Percentiles rank a stretch among this genome's conserved stretches.
Evolutionary conservation across 495 filamentous ascomycete species (phyloP).

Genomic region (Neurospora tetraspora): DNA sequence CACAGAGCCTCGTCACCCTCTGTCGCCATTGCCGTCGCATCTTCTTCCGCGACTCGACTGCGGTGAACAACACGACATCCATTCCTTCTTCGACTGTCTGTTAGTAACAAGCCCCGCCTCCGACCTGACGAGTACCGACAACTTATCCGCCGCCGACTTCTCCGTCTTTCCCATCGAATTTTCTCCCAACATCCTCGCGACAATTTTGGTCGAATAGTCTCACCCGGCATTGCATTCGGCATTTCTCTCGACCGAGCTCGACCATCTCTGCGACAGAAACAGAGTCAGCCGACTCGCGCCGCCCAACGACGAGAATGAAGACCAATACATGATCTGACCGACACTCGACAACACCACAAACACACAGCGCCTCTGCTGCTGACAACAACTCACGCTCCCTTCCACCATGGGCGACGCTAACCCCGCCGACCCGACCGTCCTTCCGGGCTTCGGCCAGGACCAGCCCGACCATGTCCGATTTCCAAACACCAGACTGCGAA

Average conservation of each 20-base stretch:
- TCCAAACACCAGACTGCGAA: constrained; percentile 18
- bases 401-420: constrained; percentile 10
- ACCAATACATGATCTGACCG: neutral
- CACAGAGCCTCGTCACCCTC: neutral
- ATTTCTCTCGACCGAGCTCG: neutral
- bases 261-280: neutral
- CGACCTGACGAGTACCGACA: neutral
- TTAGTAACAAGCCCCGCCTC: neutral
- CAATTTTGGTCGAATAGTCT: neutral
- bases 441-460: neutral
- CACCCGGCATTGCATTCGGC: neutral
- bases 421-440: constrained; percentile 1
- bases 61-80: neutral
- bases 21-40: neutral
- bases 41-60: neutral
- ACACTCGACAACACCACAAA: neutral
- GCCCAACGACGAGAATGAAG: neutral
- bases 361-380: neutral
- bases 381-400: neutral
- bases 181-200: neutral
- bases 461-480: constrained; percentile 13
- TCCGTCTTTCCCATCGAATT: neutral
- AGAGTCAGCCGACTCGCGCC: neutral
- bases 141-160: neutral
- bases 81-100: neutral